A percentile compares a stretch with the other conserved stretches of the same genome.
These are phyloP conservation scores for Dichomitus squalens DNA, from an alignment of 1,284 basidiomycete genomes.

Conservation along the genomic window DNA sequence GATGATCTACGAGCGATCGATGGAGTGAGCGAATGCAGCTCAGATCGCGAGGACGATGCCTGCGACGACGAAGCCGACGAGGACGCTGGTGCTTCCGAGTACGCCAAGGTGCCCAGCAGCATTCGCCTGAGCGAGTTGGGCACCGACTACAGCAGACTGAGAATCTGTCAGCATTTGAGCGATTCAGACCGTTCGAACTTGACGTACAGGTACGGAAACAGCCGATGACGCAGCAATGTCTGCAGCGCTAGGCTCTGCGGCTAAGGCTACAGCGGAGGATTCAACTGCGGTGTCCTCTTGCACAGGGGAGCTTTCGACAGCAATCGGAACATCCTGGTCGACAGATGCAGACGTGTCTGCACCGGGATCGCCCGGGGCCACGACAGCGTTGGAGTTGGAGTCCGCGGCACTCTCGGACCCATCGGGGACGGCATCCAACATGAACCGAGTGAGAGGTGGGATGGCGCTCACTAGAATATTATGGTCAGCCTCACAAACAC, in stretches of 20 bases:
- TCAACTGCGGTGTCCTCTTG: neutral
- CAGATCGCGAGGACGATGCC: constrained; percentile 11
- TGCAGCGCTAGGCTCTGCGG: neutral
- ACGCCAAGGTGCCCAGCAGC: constrained; percentile 1
- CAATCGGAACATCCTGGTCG: constrained; percentile 1
- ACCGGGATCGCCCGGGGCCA: neutral
- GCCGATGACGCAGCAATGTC: neutral
- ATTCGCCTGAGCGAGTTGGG: constrained; percentile 6
- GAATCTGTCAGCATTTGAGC: neutral
- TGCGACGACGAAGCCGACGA: constrained; percentile 13
- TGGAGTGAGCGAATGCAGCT: neutral
- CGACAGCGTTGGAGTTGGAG: neutral
- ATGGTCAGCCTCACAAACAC: neutral
- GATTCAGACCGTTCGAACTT: no score
- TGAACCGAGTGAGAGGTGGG: constrained; percentile 19
- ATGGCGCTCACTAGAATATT: constrained; percentile 13
- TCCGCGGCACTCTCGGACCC: constrained; percentile 5
- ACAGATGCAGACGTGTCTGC: neutral
- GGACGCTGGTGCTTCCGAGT: constrained; percentile 4
- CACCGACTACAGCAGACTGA: neutral
- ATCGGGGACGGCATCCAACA: constrained; percentile 22
- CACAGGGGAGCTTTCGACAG: constrained; percentile 3
- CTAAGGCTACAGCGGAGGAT: neutral
- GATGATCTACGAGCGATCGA: neutral
- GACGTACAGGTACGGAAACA: neutral